Base-by-base conservation (phyloP, 1,139 yeast species). In the Kurtzmaniella quercitrusa region DNA sequence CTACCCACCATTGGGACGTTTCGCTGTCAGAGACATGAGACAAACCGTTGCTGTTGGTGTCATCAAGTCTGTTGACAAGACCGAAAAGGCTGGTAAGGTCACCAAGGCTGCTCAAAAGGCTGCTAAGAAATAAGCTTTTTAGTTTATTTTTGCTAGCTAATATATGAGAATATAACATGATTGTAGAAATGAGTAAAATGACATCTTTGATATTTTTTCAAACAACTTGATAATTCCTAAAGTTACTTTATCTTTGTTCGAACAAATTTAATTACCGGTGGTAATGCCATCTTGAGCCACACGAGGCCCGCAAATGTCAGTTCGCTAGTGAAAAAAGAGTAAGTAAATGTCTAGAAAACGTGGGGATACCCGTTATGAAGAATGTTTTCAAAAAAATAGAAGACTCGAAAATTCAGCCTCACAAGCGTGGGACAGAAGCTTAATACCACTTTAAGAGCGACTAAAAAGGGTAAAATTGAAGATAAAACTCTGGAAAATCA, bases 31-130 rank as follows among this genome's bases (percentile, higher is more conserved):
- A 50, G 55, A 51, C 54, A 53, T 51, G 55, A 51, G 55, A 51
- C 56, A 51, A 44, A 53, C 55, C 37, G 55, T 52, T 35, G 55
- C 56, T 44, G 55, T 51, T 39, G 56, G 55, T 51, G 55, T 52
- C 46, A 51, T 51, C 51, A 50, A 53, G 56, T 40, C 55, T 35
- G 55, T 51, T 30, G 56, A 50, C 47, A 51, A 51, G 54, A 40
- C 54, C 33, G 94, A 84, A 79, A 82, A 80, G 78, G 88, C 88
- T 66, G 95, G 95, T 80, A 93, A 93, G 93, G 96, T 93, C 65
- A 91, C 98, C 93, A 91, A 93, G 91, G 95, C 98, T 76, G 98
- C 98, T 74, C 83, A 77, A 68, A 93, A 91, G 89, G 97, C 97
- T 76, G 84, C 85, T 71, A 91, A 89, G 91, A 88, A 91, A 83